Evolutionary conservation across 345 rosid species (phyloP).

Genomic region (Populus euphratica): DNA sequence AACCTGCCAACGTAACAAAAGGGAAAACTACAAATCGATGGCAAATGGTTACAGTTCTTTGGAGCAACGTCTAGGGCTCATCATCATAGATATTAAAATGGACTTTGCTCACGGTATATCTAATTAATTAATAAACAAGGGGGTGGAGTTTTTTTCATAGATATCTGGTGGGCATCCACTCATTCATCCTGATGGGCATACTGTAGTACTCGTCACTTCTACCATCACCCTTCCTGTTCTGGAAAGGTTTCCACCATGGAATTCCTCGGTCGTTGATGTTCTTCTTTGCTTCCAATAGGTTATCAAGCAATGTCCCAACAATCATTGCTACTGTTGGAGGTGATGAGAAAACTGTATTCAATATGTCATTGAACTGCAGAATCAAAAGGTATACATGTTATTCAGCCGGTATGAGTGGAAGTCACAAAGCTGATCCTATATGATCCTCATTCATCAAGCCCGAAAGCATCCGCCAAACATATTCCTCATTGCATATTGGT

Average conservation of each 20-base stretch:
- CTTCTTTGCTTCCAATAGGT: constrained; percentile 57
- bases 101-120: neutral
- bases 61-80: constrained; percentile 21
- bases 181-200: constrained; percentile 51
- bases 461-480: neutral
- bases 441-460: neutral
- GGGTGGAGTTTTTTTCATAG: constrained; percentile 21
- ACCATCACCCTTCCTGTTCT: constrained; percentile 53
- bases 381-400: neutral
- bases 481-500: neutral
- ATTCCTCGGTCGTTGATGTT: constrained; percentile 56
- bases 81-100: constrained; percentile 7
- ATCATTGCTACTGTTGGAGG: constrained; percentile 73
- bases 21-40: neutral
- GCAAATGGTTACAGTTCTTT: neutral
- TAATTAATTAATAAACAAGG: constrained; percentile 6
- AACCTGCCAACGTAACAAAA: neutral
- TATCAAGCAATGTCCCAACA: constrained; percentile 64
- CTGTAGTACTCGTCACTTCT: constrained; percentile 80
- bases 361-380: constrained; percentile 78
- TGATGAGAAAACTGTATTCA: constrained; percentile 85
- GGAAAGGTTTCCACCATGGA: constrained; percentile 93
- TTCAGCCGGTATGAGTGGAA: neutral
- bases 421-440: neutral
- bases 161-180: constrained; percentile 62